Conservation (phyloP, 305 asterid genomes). For the Stenogyne calaminthoides region DNA sequence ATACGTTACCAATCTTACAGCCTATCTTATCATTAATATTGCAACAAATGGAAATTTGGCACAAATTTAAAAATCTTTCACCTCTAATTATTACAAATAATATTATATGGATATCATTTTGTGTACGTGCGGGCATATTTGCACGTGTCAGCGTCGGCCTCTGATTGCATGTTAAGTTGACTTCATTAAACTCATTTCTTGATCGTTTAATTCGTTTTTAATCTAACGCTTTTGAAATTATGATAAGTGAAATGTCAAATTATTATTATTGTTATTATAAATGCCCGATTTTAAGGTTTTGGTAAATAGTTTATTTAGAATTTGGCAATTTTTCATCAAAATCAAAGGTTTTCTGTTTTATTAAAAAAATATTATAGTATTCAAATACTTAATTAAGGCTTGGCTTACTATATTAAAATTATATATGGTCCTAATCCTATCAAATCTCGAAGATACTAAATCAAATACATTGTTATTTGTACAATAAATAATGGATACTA, state of each 20-base stretch:
- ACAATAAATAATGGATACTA: not conserved
- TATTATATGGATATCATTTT: constrained; percentile 24
- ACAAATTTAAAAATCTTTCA: constrained; percentile 9
- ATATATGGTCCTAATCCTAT: not conserved
- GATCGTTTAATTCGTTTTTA: not conserved
- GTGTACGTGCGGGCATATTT: constrained; percentile 51
- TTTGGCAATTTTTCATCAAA: too few species aligned
- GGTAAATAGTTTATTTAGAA: too few species aligned
- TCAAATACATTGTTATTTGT: not conserved
- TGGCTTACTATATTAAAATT: not conserved
- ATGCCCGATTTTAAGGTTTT: too few species aligned
- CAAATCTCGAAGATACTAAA: not conserved
- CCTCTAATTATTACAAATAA: constrained; percentile 25
- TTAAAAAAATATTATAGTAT: too few species aligned
- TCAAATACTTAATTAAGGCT: too few species aligned
- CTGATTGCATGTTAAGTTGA: constrained; percentile 33
- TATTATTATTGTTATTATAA: not conserved
- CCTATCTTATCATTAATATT: not conserved
- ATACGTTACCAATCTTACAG: constrained; percentile 1
- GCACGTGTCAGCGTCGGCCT: constrained; percentile 65
- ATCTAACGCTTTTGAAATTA: not conserved
- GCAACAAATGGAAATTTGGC: not conserved
- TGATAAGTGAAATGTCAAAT: not conserved
- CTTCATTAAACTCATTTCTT: constrained; percentile 35
- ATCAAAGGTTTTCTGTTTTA: too few species aligned